Evolutionary conservation across 129 eudicot genomes (phyloP), one percentile per base, ranked within the genome.

Genomic region (Pulicaria dysenterica): DNA sequence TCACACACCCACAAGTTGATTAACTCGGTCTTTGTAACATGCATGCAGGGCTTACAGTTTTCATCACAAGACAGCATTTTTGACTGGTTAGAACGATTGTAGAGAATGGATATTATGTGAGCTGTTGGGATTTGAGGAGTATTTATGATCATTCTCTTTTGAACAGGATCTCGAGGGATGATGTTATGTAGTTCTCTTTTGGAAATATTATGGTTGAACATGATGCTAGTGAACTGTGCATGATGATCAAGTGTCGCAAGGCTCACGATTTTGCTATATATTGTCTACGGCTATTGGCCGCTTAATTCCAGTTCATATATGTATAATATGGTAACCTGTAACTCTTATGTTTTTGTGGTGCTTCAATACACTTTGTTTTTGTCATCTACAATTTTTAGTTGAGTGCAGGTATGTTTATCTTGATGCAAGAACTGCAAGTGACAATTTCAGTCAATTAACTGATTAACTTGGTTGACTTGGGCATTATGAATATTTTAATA

Each of bases 31-130:
- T 44, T 6, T 17, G 31, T 48, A 17, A 67, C 39, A 0, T 70
- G 12, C 13, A 12, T 78, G 77, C 92, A 92, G 96, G 96, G 81
- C 60, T 79, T 92, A 56, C 81, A 60, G 40, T 86, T 92, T 79
- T 69, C 82, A 17, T 92, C 98, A 68, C 95, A 92, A 74, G 96
- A 89, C 86, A 87, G 91, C 64, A 60, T 89, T 10, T 80, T 84
- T 37, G 84, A 70, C 77, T 87, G 83, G 88, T 75, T 83, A 69
- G 88, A 75, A 56, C 73, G 72, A 17, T 17, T 85, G 3, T 82
- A 73, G 62, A 68, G 63, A 3, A 61, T 55, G 70, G 69, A 45
- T 70, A 12, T 50, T 42, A 70, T 61, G 42, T 14, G 73, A 65
- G 66, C n/a, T 55, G 24, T 41, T 24, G 31, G 31, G 31, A 24